Conservation (phyloP, 1,284 basidiomycete species). For the Gymnopus androsaceus region DNA sequence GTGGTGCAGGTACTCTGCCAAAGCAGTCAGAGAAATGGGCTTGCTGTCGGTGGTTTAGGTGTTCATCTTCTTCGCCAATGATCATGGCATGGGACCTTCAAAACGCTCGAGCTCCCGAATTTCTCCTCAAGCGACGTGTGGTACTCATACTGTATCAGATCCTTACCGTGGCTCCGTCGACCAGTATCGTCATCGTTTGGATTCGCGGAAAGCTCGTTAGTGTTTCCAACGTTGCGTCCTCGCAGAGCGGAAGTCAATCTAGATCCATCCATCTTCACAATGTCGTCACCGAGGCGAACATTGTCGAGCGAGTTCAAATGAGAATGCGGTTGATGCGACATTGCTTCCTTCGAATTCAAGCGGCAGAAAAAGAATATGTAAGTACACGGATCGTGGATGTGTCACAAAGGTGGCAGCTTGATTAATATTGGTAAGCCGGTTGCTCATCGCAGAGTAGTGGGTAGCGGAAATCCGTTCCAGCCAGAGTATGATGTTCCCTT, state of each 20-base stretch:
- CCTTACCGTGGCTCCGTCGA: slow-evolving; percentile 91
- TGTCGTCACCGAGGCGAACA: slow-evolving; percentile 75
- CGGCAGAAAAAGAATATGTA: no score
- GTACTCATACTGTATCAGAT: slow-evolving; percentile 52
- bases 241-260: slow-evolving; percentile 77
- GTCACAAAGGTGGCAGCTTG: no score
- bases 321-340: no score
- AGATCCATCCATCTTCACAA: slow-evolving; percentile 76
- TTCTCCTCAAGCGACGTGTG: no score
- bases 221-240: slow-evolving; percentile 72
- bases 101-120: slow-evolving; percentile 93
- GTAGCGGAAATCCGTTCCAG: no score
- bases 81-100: slow-evolving; percentile 99
- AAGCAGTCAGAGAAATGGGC: slow-evolving; percentile 52
- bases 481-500: no score
- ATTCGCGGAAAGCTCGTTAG: slow-evolving; percentile 88
- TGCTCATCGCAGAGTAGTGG: no score
- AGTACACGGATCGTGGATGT: no score
- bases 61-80: slow-evolving; percentile 70
- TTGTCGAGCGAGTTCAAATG: slow-evolving; percentile 86
- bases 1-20: slow-evolving; percentile 75
- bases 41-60: slow-evolving; percentile 75
- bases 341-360: no score
- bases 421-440: no score
- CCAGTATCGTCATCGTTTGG: slow-evolving; percentile 87